Evolutionary conservation across 2,329 filamentous ascomycete genomes (phyloP), one percentile per base, ranked within the genome.

Genomic region (Penicillium sp.): DNA sequence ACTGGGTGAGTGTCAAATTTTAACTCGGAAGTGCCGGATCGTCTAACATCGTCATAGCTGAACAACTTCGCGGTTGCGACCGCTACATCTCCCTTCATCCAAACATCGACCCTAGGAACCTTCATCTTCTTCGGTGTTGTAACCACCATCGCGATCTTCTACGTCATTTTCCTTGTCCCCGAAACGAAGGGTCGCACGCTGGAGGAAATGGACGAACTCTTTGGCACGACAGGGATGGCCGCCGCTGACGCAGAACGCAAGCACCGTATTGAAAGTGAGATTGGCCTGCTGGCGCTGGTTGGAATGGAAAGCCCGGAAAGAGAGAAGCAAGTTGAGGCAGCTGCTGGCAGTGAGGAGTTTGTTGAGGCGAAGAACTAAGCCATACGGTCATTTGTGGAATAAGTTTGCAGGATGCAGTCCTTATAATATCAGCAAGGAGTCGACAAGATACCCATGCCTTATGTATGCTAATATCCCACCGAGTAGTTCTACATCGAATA

Each of bases 111-210:
- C 0, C 89, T 87, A 53, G 87, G 87, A 13, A 89, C 88, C 0
- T 90, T 88, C 55, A 83, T 91, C 50, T 74, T 90, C 18, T 91
- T 90, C 49, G 87, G 86, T n/a, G 58, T 54, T n/a, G 39, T 68
- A 33, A 67, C 64, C 10, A 54, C 54, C 2, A 44, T 69, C n/a
- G 67, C 51, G 15, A 60, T 65, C 1, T 1, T 68, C 2, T 69
- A 63, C 33, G 65, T 68, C 1, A 56, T 48, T 15, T 64, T 67
- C 59, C 23, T 68, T 6, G 65, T 68, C 4, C 70, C 71, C 2
- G 71, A 74, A 43, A 74, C 70, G 9, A 69, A 66, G 34, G 68
- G 67, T 44, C 70, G 69, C 30, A 68, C 68, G 1, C 54, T 74
- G 17, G 70, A 74, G 43, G 71, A 74, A 46, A 72, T 74, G 62